phyloP scores from a whole-genome alignment of 1,284 basidiomycete species.

The Sporisorium scitamineum region DNA sequence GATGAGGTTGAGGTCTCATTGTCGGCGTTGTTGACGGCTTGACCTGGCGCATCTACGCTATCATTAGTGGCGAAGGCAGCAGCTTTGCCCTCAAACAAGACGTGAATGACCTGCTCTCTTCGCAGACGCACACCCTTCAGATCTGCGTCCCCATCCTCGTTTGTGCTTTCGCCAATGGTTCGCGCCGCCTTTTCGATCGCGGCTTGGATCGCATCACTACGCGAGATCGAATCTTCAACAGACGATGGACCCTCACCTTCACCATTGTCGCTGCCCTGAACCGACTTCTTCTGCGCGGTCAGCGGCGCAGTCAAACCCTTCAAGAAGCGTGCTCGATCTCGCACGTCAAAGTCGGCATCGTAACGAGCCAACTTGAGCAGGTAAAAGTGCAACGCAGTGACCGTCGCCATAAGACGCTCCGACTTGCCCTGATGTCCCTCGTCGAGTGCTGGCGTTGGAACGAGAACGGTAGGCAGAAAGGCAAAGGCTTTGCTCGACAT shows the following conservation, averaged over 20 bases:
- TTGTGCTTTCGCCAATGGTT: conserved; percentile 24
- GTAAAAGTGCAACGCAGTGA: conserved; percentile 50
- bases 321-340: conserved; percentile 62
- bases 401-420: conserved; percentile 20
- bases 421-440: conserved; percentile 24
- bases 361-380: conserved; percentile 59
- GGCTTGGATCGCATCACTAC: conserved; percentile 23
- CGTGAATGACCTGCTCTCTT: conserved; percentile 53
- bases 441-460: conserved; percentile 1
- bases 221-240: neutral
- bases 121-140: conserved; percentile 56
- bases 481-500: conserved; percentile 59
- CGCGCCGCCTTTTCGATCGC: conserved; percentile 21
- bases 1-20: neutral
- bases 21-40: neutral
- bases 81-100: conserved; percentile 51
- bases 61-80: conserved; percentile 1
- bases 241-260: neutral
- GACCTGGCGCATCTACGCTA: neutral
- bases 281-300: neutral
- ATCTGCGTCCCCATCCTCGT: conserved; percentile 38
- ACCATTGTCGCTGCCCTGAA: no score
- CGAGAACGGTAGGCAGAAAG: conserved; percentile 33
- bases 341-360: conserved; percentile 59
- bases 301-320: conserved; percentile 54